Evolutionary conservation across 805 yeast species (phyloP), one percentile per base, ranked within the genome.

Genomic region (Candida nonsorbophila): DNA sequence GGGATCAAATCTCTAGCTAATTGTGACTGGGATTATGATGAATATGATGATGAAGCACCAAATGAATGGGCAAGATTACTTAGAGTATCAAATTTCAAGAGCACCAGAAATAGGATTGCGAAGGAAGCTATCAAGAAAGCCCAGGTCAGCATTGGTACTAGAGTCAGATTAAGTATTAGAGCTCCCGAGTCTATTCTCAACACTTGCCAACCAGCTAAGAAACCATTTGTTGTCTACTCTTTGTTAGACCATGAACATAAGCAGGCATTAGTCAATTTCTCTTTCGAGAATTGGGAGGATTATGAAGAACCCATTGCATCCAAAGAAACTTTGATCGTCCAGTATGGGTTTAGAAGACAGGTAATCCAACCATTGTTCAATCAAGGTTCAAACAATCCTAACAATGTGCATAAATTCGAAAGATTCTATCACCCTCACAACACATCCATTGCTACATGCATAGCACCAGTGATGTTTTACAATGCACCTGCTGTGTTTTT

Each of bases 311-410:
- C 97, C 18, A 71, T 92, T 33, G 82, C 87, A 27, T 75, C 94
- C n/a, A 80, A 81, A 44, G 94, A 84, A 26, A 58, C 77, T 17
- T 63, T 92, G 41, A 64, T 88, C 30, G 90, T 84, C 10, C 97
- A 92, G 59, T 88, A 87, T 50, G 99, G 98, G 15, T 84, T 90
- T 30, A 79, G 97, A 56, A 74, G 98, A 47, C 78, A 84, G 51
- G 69, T 74, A 9, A 81, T 90, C 29, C 67, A 77, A 32, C 99
- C 99, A 10, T 47, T 84, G 17, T 90, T 81, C 64, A 85, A 90
- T 29, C 83, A 82, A 44, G 79, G 79, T 7, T 73, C 86, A 4
- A 79, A 77, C 46, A 78, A 79, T 32, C 66, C 85, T 28, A 90
- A 88, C 51, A 83, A 86, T 47, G 95, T 90, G 19, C 85, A 86